Base-by-base conservation (phyloP, 768 basidiomycete genomes). In the Pleurotus salmoneostramineus region DNA sequence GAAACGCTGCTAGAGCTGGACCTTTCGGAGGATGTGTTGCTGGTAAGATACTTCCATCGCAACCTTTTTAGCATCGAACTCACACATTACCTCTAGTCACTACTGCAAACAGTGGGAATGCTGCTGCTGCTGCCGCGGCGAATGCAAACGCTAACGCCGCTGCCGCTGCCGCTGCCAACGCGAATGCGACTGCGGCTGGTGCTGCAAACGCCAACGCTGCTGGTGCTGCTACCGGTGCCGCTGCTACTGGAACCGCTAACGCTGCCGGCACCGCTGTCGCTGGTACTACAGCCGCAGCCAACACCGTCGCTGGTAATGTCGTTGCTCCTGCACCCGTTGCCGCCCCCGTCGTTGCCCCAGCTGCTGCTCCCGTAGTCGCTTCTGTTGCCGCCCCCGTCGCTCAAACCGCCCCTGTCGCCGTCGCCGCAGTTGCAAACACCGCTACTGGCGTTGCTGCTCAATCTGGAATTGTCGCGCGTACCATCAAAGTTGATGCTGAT, bases 11-110 rank as follows among this genome's bases (percentile, higher is more conserved):
- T n/a, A 40, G 52, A n/a, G 52, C 52, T 42, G 52, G 52, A 32
- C 52, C 52, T 17, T 55, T 55, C 52, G 52, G 52, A 37, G 52
- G 52, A 35, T 55, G 52, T 37, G 52, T 55, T 31, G 52, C 52
- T 55, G 52, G 52, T 55, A 43, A 21, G 52, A 11, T 45, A 21
- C 36, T 36, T 15, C 4, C 40, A 4, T 43, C 12, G n/a, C 35
- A 1, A 37, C n/a, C 14, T 10, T n/a, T 15, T 3, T 7, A 21
- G 15, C 5, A n/a, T 8, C 27, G 3, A 12, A 21, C 50, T 52
- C 15, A 27, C 27, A 6, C 14, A 3, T n/a, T 17, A 17, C 35
- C 11, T n/a, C 4, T 43, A 55, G 56, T 56, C 34, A 46, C 56
- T 21, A 56, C 56, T 31, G 12, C 56, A n/a, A 47, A 34, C 17